Evolutionary conservation across 192 early-diverging fungal genomes (phyloP).

Genomic region (Geranomyces variabilis): DNA sequence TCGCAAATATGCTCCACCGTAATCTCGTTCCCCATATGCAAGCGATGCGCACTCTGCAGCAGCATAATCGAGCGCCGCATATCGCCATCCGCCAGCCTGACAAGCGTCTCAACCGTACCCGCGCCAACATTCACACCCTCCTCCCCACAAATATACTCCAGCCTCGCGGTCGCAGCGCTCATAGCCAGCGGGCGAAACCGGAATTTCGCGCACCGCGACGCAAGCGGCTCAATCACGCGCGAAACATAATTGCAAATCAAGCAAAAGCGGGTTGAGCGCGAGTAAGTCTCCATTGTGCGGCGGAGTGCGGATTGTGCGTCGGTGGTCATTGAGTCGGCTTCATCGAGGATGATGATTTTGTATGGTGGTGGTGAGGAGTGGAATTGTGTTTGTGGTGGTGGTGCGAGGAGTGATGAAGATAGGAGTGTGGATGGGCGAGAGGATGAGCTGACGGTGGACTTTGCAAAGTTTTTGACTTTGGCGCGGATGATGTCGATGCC

Average conservation of each 20-base stretch:
- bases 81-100: constrained; percentile 84
- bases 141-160: constrained; percentile 65
- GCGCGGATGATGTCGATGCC: constrained; percentile 92
- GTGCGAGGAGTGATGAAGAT: too few relatives aligned
- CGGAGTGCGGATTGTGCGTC: constrained; percentile 93
- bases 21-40: constrained; percentile 56
- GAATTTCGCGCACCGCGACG: constrained; percentile 94
- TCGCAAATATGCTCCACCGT: constrained; percentile 65
- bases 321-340: constrained; percentile 94
- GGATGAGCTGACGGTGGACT: constrained; percentile 55
- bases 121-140: constrained; percentile 67
- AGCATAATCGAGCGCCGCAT: constrained; percentile 89
- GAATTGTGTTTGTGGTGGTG: too few relatives aligned
- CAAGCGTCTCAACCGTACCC: constrained; percentile 67
- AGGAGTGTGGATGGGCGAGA: too few relatives aligned
- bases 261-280: constrained; percentile 90
- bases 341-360: constrained; percentile 96
- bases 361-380: constrained; percentile 79
- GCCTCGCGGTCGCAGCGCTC: constrained; percentile 59
- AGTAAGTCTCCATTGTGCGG: constrained; percentile 94
- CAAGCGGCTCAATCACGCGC: constrained; percentile 86
- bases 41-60: constrained; percentile 79
- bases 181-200: constrained; percentile 83
- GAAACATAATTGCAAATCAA: constrained; percentile 90
- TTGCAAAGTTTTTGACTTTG: constrained; percentile 94